phyloP scores from a whole-genome alignment of 2,329 filamentous ascomycete species.

The Aaosphaeria pasadenensis region DNA sequence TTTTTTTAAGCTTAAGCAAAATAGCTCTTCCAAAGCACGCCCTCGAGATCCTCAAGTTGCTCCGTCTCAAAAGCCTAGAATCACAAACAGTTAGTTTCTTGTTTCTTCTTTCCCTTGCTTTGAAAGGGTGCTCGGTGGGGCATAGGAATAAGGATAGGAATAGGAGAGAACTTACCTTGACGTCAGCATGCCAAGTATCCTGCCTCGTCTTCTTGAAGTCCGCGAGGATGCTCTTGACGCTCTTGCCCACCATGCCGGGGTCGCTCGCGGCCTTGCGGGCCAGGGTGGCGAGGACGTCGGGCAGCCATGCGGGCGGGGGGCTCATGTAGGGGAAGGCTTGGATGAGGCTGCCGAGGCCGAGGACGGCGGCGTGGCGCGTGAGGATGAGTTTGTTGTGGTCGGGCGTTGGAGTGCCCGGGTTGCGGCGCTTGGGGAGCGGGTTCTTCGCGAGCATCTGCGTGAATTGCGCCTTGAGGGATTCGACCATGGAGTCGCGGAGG shows the following conservation, averaged over 20 bases:
- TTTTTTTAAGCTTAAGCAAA: slow-evolving; percentile 63
- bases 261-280: slow-evolving; percentile 84
- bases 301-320: slow-evolving; percentile 90
- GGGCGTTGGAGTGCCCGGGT: slow-evolving; percentile 65
- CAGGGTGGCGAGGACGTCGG: slow-evolving; percentile 81
- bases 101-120: too few species aligned
- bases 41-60: slow-evolving; percentile 91
- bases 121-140: too few species aligned
- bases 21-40: slow-evolving; percentile 99
- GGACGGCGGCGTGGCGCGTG: slow-evolving; percentile 81
- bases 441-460: slow-evolving; percentile 74
- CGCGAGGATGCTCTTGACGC: slow-evolving; percentile 87
- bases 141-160: too few species aligned
- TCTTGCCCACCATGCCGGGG: slow-evolving; percentile 88
- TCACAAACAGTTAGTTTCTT: neutral
- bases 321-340: slow-evolving; percentile 96
- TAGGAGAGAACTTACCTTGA: slow-evolving; percentile 67
- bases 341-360: slow-evolving; percentile 86
- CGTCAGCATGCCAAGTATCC: slow-evolving; percentile 97
- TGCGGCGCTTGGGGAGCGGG: slow-evolving; percentile 71
- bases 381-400: slow-evolving; percentile 76
- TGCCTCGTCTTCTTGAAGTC: slow-evolving; percentile 99
- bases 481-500: slow-evolving; percentile 76
- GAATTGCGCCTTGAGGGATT: slow-evolving; percentile 74
- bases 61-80: slow-evolving; percentile 76